Evolutionary conservation across 352 stramenopile genomes (phyloP).

Genomic region (Pythium folliculosum): DNA sequence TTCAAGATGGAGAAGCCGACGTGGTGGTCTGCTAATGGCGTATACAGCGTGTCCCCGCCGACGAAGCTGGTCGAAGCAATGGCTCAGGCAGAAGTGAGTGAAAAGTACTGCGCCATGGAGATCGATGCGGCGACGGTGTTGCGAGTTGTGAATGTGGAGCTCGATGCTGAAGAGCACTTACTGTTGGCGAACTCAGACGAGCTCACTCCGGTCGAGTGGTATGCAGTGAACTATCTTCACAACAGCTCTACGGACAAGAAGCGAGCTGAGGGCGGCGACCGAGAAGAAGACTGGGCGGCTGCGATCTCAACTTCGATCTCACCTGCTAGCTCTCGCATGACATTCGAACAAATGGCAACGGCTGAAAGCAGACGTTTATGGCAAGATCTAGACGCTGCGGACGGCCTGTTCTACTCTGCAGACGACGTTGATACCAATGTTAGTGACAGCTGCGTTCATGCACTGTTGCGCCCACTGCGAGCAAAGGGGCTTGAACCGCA

Average conservation of each 20-base stretch:
- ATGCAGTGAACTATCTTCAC: slow-evolving; percentile 79
- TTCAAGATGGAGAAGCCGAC: slow-evolving; percentile 61
- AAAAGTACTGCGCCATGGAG: slow-evolving; percentile 48
- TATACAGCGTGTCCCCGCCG: slow-evolving; percentile 12
- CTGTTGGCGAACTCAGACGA: slow-evolving; percentile 84
- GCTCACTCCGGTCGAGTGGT: slow-evolving; percentile 83
- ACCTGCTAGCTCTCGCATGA: slow-evolving; percentile 5
- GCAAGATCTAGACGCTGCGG: slow-evolving; percentile 21
- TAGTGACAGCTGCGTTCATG: slow-evolving; percentile 5
- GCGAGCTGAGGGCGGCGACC: slow-evolving; percentile 10
- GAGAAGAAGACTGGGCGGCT: slow-evolving; percentile 34
- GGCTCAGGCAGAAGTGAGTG: slow-evolving; percentile 44
- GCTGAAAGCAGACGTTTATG: slow-evolving; percentile 20
- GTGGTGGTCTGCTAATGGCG: slow-evolving; percentile 62
- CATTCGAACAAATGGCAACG: slow-evolving; percentile 23
- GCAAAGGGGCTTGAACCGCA: slow-evolving; percentile 55
- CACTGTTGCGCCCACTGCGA: slow-evolving; percentile 37
- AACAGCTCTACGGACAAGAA: slow-evolving; percentile 63
- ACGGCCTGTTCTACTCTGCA: slow-evolving; percentile 26
- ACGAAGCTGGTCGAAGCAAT: slow-evolving; percentile 22
- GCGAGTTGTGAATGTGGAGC: slow-evolving; percentile 60
- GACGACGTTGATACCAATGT: slow-evolving; percentile 4
- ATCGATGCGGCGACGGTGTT: slow-evolving; percentile 51
- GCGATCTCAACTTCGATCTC: background rate
- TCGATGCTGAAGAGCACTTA: slow-evolving; percentile 82